Base-by-base conservation (phyloP, 148 eudicot genomes). In the Persicaria tinctoria region DNA sequence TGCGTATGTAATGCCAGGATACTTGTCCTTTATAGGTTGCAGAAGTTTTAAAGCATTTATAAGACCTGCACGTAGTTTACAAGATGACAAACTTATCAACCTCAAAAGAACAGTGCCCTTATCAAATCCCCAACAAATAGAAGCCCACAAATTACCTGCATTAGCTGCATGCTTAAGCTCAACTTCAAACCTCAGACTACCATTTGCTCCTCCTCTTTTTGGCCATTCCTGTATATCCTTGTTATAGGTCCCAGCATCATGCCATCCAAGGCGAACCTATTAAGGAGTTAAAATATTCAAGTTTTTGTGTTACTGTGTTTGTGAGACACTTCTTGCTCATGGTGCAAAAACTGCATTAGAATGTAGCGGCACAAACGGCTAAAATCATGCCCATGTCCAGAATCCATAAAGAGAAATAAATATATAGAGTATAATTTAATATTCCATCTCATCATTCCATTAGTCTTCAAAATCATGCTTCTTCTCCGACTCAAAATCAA, bases 251-350 rank as follows among this genome's bases (percentile, higher is more conserved):
- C 98, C 98, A 64, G 97, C 88, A 84, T 95, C 97, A 82, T 95
- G 98, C 98, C 98, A 95, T 68, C 98, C 97, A 46, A 95, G 76
- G 44, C 98, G 97, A 76, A 95, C 98, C 98, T 94, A 78, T 78
- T 16, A 49, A 16, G 55, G 70, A 74, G 70, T 66, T 14, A 72
- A 66, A 68, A 17, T 23, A 12, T 70, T 20, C 13, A 32, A 20
- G 5, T 57, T 27, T 18, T 48, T 46, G 14, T 14, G 47, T 56
- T 46, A 53, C 23, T 46, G 13, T 13, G 47, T 56, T 51, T 23
- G 70, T 5, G n/a, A n/a, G 18, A 47, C 7, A 38, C 47, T 20
- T 66, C 46, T 66, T 66, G 20, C 70, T 66, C 44, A 66, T 47
- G 44, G 44, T 44, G 70, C 70, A 44, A 46, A 41, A 38, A 66